Conservation (phyloP, 768 basidiomycete species). For the Pleurotus salmoneostramineus region DNA sequence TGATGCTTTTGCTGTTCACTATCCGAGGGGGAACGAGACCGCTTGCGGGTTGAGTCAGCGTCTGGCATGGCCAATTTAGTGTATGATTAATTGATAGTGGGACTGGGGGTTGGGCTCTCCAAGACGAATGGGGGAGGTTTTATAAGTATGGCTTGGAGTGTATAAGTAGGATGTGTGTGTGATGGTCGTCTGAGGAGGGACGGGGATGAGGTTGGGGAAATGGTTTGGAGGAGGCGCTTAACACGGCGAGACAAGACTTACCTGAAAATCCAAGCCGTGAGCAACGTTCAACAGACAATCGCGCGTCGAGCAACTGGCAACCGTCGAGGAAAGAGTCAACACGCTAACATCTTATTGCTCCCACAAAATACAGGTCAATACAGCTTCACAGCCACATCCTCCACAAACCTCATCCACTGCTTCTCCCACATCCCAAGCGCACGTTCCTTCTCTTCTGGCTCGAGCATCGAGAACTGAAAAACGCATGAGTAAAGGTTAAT, state of each 20-base stretch:
- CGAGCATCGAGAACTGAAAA: slow-evolving; percentile 49
- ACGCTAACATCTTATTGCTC: too few relatives aligned
- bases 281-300: too few relatives aligned
- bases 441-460: slow-evolving; percentile 36
- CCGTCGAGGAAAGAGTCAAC: not conserved
- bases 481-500: not conserved
- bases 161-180: slow-evolving; percentile 40
- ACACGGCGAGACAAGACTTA: slow-evolving; percentile 28
- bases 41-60: slow-evolving; percentile 79
- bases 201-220: slow-evolving; percentile 52
- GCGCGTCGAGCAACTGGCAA: not conserved
- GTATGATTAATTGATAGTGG: slow-evolving; percentile 25
- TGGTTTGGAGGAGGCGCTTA: slow-evolving; percentile 44
- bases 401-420: slow-evolving; percentile 44
- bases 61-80: slow-evolving; percentile 80
- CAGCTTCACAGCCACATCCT: slow-evolving; percentile 14
- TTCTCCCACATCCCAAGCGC: slow-evolving; percentile 42
- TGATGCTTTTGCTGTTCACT: slow-evolving; percentile 73
- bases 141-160: slow-evolving; percentile 23
- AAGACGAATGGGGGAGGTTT: slow-evolving; percentile 22
- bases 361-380: slow-evolving; percentile 4
- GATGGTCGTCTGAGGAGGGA: slow-evolving; percentile 43
- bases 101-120: slow-evolving; percentile 23
- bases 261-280: slow-evolving; percentile 10
- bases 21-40: slow-evolving; percentile 84